Percentiles rank a stretch among this genome's conserved stretches.
phyloP scores from a whole-genome alignment of 768 basidiomycete species.

The Trametes cinnabarina region DNA sequence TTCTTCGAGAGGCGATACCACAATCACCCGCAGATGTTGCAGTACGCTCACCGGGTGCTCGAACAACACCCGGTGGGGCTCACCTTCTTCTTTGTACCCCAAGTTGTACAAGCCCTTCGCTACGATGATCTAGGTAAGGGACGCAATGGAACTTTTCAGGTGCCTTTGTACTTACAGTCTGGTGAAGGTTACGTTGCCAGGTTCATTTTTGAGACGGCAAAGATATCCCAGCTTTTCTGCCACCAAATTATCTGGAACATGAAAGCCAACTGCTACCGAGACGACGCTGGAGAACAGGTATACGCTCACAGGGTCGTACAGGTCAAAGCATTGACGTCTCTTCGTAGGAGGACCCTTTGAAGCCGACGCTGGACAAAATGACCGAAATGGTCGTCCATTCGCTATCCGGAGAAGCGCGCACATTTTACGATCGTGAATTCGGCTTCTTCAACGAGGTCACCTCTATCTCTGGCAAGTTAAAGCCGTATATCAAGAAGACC shows the following conservation, averaged over 20 bases:
- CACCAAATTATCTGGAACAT: slow-evolving; percentile 99
- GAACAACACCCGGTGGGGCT: slow-evolving; percentile 93
- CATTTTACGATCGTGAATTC: slow-evolving; percentile 94
- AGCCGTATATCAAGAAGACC: slow-evolving; percentile 91
- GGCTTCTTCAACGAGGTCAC: slow-evolving; percentile 95
- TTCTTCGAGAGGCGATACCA: slow-evolving; percentile 85
- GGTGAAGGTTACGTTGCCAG: slow-evolving; percentile 82
- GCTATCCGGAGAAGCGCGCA: slow-evolving; percentile 82
- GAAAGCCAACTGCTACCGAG: slow-evolving; percentile 97
- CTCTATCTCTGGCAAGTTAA: slow-evolving; percentile 95
- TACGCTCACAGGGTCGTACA: slow-evolving; percentile 25
- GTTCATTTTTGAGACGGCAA: slow-evolving; percentile 96
- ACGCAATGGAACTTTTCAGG: neutral
- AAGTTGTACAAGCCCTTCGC: slow-evolving; percentile 94
- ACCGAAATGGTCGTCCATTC: slow-evolving; percentile 76
- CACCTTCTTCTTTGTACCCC: slow-evolving; percentile 99
- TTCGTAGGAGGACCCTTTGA: slow-evolving; percentile 89
- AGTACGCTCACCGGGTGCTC: slow-evolving; percentile 94
- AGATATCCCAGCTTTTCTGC: slow-evolving; percentile 96
- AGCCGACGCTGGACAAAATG: slow-evolving; percentile 89
- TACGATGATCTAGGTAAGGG: slow-evolving; percentile 79
- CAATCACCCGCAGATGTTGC: slow-evolving; percentile 81
- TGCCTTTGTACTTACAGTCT: neutral
- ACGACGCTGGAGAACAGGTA: slow-evolving; percentile 85
- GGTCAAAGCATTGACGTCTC: neutral